phyloP scores from a whole-genome alignment of 75 land plant genomes.

The Larix kaempferi region DNA sequence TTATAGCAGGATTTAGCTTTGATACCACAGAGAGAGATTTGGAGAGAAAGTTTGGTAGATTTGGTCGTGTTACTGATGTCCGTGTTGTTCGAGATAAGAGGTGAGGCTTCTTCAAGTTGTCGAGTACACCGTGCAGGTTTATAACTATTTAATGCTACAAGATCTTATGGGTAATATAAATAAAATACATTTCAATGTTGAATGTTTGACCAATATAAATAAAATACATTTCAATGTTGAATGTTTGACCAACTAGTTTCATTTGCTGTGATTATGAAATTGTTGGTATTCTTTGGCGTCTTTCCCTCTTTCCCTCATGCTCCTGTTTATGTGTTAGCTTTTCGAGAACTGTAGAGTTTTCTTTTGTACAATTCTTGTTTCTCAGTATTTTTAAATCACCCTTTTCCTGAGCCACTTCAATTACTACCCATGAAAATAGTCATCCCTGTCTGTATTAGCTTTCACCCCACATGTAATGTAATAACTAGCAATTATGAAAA shows the following conservation, averaged over 20 bases:
- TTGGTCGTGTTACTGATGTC: conserved; percentile 53
- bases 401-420: too few relatives aligned
- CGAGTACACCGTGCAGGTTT: background rate
- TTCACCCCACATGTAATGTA: too few relatives aligned
- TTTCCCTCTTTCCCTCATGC: background rate
- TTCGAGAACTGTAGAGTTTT: background rate
- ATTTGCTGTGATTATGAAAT: background rate
- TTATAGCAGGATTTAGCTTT: conserved; percentile 62
- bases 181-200: background rate
- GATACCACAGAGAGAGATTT: conserved; percentile 55
- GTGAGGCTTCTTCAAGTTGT: conserved; percentile 12
- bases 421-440: too few relatives aligned
- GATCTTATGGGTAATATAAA: background rate
- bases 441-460: too few relatives aligned
- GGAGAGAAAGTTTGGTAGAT: conserved; percentile 55
- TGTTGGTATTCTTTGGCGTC: background rate
- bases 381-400: background rate
- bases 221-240: background rate
- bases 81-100: conserved; percentile 63
- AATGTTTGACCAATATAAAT: background rate
- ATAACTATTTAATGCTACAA: background rate
- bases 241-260: background rate
- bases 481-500: background rate
- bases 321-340: conserved; percentile 1
- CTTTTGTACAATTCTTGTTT: background rate